phyloP scores from a whole-genome alignment of 176 grass and related monocot species.

The Carex littledalei region DNA sequence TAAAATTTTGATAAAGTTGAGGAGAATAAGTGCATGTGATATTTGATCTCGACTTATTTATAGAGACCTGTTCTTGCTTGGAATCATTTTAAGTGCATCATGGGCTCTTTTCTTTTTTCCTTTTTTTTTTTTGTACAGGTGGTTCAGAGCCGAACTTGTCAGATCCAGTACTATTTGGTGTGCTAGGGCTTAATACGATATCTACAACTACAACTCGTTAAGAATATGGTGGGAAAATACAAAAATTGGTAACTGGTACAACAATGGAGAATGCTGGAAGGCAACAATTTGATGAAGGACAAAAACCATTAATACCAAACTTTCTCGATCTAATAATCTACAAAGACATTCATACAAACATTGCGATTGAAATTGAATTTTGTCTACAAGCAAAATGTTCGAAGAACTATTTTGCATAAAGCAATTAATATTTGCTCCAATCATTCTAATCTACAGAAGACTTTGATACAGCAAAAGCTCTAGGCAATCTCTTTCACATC shows the following conservation, averaged over 20 bases:
- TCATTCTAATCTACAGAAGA: background rate
- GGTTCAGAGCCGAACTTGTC: conserved; percentile 78
- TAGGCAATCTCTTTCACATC: conserved; percentile 26
- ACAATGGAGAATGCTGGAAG: conserved; percentile 62
- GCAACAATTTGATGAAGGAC: no score
- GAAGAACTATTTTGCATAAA: background rate
- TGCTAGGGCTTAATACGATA: no score
- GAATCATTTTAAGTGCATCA: no score
- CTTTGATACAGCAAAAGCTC: background rate
- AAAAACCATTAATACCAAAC: background rate
- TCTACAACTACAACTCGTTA: conserved; percentile 27
- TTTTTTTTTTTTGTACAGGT: conserved; percentile 5
- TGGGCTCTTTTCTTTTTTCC: background rate
- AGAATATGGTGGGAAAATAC: conserved; percentile 72
- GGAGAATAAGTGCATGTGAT: background rate
- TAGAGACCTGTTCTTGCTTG: background rate
- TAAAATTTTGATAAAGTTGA: background rate
- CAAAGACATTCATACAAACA: background rate
- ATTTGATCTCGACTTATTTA: background rate
- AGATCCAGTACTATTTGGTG: conserved; percentile 31
- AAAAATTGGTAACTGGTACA: conserved; percentile 66
- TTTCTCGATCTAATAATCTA: background rate
- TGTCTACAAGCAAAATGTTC: background rate
- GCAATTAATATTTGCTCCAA: background rate
- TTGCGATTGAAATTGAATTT: background rate